These are phyloP conservation scores for Mycena leptocephala DNA, from an alignment of 768 basidiomycete genomes.

Conservation along the genomic window DNA sequence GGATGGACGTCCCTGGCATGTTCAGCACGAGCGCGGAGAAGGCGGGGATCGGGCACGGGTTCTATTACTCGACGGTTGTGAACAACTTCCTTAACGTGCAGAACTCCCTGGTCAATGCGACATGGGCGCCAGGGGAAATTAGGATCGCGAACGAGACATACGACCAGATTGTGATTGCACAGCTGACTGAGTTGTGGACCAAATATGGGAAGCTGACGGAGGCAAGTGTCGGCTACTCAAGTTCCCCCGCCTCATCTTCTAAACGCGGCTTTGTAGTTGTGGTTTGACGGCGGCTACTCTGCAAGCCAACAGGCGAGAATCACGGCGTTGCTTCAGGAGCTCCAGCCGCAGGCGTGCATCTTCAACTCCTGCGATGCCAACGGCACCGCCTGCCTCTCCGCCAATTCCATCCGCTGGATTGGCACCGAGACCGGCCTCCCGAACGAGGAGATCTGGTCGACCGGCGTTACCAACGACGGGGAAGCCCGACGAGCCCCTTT, in stretches of 20 bases:
- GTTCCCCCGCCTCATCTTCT: not conserved
- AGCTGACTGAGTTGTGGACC: slow-evolving; percentile 27
- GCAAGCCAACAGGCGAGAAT: slow-evolving; percentile 25
- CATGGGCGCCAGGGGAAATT: slow-evolving; percentile 27
- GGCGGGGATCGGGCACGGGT: slow-evolving; percentile 28
- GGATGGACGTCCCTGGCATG: slow-evolving; percentile 21
- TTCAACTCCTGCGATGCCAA: slow-evolving; percentile 26
- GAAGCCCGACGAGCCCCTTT: slow-evolving; percentile 23
- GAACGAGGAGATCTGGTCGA: slow-evolving; percentile 28
- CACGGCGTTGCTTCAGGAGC: slow-evolving; percentile 24
- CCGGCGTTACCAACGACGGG: slow-evolving; percentile 30
- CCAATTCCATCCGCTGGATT: slow-evolving; percentile 29
- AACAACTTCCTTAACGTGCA: slow-evolving; percentile 30
- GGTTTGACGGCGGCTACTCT: slow-evolving; percentile 30
- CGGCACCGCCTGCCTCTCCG: slow-evolving; percentile 26
- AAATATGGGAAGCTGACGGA: slow-evolving; percentile 24
- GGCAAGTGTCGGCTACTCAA: slow-evolving; percentile 8
- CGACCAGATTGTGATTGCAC: slow-evolving; percentile 27
- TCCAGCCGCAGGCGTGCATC: slow-evolving; percentile 28
- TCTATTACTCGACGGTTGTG: slow-evolving; percentile 28
- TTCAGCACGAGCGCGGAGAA: slow-evolving; percentile 27
- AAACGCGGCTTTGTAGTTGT: slow-evolving; percentile 15
- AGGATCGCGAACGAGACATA: slow-evolving; percentile 29
- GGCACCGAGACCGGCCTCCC: slow-evolving; percentile 28
- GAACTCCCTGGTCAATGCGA: slow-evolving; percentile 30